Conservation (phyloP, 495 filamentous ascomycete genomes). For the Chaetomium cochliodes region DNA sequence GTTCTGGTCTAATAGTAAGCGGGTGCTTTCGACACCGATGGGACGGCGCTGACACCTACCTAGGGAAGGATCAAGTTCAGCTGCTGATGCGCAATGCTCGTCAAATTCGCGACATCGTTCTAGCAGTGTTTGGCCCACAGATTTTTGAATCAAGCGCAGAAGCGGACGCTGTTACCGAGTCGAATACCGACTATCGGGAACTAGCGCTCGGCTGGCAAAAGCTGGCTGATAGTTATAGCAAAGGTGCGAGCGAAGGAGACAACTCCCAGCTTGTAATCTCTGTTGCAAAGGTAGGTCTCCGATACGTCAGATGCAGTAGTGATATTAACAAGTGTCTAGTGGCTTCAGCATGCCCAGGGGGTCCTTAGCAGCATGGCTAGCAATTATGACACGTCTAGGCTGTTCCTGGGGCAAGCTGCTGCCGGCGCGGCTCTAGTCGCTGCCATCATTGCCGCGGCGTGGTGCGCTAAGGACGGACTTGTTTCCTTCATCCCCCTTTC, state of each 20-base stretch:
- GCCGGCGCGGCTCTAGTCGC: constrained; percentile 30
- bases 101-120: constrained; percentile 73
- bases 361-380: constrained; percentile 83
- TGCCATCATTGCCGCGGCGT: constrained; percentile 25
- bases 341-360: constrained; percentile 66
- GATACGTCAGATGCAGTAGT: constrained; percentile 9
- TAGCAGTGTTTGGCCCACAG: constrained; percentile 62
- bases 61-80: constrained; percentile 58
- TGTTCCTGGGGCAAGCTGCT: constrained; percentile 37
- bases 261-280: constrained; percentile 30
- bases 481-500: constrained; percentile 31
- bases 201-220: constrained; percentile 66
- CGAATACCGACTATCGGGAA: constrained; percentile 52
- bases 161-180: constrained; percentile 44
- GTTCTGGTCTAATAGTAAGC: constrained; percentile 65
- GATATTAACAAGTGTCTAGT: constrained; percentile 43
- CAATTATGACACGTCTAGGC: constrained; percentile 71
- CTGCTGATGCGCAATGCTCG: constrained; percentile 71
- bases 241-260: constrained; percentile 8
- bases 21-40: not conserved
- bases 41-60: constrained; percentile 14
- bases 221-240: constrained; percentile 31
- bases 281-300: constrained; percentile 34
- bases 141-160: constrained; percentile 46
- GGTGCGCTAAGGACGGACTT: constrained; percentile 9